A percentile compares a stretch with the other conserved stretches of the same genome.
phyloP scores from a whole-genome alignment of 805 yeast genomes.

The Blastobotrys terrestris region DNA sequence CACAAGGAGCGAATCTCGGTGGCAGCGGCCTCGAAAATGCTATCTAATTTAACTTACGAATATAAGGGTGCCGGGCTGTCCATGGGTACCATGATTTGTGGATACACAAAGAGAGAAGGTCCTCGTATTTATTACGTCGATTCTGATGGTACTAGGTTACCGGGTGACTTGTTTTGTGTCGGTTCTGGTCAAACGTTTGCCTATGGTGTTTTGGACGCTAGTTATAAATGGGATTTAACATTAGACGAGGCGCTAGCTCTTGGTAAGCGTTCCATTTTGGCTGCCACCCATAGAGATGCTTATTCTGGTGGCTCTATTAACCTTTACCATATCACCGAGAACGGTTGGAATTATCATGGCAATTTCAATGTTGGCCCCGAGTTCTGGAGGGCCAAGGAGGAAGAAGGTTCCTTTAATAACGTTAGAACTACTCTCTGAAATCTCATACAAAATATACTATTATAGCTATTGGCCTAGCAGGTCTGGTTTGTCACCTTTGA shows the following conservation, averaged over 20 bases:
- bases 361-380: constrained; percentile 86
- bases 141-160: constrained; percentile 91
- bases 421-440: constrained; percentile 39
- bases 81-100: constrained; percentile 99
- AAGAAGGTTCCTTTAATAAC: constrained; percentile 84
- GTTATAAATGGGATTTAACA: constrained; percentile 82
- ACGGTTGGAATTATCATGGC: constrained; percentile 95
- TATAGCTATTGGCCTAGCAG: too few species aligned
- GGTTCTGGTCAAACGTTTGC: constrained; percentile 99
- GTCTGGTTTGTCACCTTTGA: too few species aligned
- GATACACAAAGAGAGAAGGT: constrained; percentile 90
- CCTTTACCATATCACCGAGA: constrained; percentile 84
- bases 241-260: constrained; percentile 91
- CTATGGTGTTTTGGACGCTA: constrained; percentile 93
- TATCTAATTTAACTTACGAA: constrained; percentile 81
- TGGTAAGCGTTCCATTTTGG: constrained; percentile 92
- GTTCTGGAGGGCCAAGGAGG: constrained; percentile 85
- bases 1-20: constrained; percentile 93
- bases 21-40: constrained; percentile 92
- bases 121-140: constrained; percentile 95
- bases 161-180: constrained; percentile 93
- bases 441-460: background rate
- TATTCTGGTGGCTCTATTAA: constrained; percentile 96
- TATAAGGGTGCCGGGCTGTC: constrained; percentile 98
- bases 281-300: constrained; percentile 98